These are phyloP conservation scores for Monilinia aucupariae DNA, from an alignment of 2,329 filamentous ascomycete genomes.

Conservation along the genomic window DNA sequence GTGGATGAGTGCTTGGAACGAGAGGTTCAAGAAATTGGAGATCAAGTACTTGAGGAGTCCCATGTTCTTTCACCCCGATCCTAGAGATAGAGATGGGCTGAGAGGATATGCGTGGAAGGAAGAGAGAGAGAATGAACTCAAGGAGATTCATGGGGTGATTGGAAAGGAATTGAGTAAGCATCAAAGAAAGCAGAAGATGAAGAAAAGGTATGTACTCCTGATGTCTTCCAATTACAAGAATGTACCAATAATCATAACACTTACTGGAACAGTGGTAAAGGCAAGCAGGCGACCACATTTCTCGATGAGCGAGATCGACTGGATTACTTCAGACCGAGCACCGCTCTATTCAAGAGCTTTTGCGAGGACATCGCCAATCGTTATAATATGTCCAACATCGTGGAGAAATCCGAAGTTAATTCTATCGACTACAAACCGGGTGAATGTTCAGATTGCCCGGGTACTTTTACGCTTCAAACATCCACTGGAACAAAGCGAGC, in stretches of 20 bases:
- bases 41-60: constrained; percentile 71
- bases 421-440: constrained; percentile 24
- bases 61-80: constrained; percentile 80
- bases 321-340: constrained; percentile 63
- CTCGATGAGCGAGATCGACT: constrained; percentile 62
- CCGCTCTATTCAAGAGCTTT: constrained; percentile 56
- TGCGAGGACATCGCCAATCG: constrained; percentile 52
- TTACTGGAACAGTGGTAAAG: constrained; percentile 35
- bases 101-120: constrained; percentile 61
- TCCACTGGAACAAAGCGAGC: constrained; percentile 50
- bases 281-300: constrained; percentile 25
- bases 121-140: constrained; percentile 54
- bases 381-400: constrained; percentile 53
- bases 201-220: constrained; percentile 40
- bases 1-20: constrained; percentile 70
- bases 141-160: constrained; percentile 68
- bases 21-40: constrained; percentile 60
- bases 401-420: constrained; percentile 48
- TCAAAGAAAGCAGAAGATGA: constrained; percentile 57
- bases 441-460: constrained; percentile 33
- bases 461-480: constrained; percentile 61
- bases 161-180: constrained; percentile 79
- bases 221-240: not conserved
- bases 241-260: not conserved
- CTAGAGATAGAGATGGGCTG: constrained; percentile 66